Conservation (phyloP, 805 yeast genomes). For the Crinitomyces ghanaensis region DNA sequence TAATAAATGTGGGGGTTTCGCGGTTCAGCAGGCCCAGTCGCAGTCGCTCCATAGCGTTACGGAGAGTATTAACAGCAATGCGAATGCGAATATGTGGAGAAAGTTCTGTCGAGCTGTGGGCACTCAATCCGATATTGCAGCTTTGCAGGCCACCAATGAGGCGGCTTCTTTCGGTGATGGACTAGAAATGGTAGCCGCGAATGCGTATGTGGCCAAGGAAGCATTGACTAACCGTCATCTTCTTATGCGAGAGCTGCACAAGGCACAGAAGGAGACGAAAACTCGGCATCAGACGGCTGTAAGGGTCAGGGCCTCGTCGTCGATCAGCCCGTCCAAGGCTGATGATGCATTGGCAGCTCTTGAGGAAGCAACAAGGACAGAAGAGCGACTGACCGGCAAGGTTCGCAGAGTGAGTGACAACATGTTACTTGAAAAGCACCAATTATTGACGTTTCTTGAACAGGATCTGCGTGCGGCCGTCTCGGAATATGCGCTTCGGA, state of each 20-base stretch:
- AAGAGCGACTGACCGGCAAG: slow-evolving; percentile 64
- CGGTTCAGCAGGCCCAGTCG: slow-evolving; percentile 16
- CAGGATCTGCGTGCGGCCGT: slow-evolving; percentile 41
- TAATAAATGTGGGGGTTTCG: too few relatives aligned
- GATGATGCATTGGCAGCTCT: slow-evolving; percentile 78
- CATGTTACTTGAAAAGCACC: slow-evolving; percentile 62
- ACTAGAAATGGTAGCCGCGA: slow-evolving; percentile 49
- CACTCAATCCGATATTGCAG: slow-evolving; percentile 63
- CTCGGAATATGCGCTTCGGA: slow-evolving; percentile 49
- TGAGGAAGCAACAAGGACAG: slow-evolving; percentile 66
- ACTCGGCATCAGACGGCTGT: slow-evolving; percentile 60
- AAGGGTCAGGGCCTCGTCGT: slow-evolving; percentile 54
- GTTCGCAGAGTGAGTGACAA: slow-evolving; percentile 76
- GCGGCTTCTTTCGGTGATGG: slow-evolving; percentile 72
- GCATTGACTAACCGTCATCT: slow-evolving; percentile 86
- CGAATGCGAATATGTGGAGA: slow-evolving; percentile 64
- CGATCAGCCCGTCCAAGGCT: slow-evolving; percentile 75
- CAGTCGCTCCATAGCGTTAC: too few relatives aligned
- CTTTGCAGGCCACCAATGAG: slow-evolving; percentile 59
- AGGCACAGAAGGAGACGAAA: slow-evolving; percentile 66
- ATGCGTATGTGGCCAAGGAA: slow-evolving; percentile 82
- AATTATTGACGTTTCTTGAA: slow-evolving; percentile 50
- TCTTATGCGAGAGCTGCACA: slow-evolving; percentile 75
- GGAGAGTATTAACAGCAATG: slow-evolving; percentile 28
- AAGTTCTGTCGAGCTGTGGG: slow-evolving; percentile 59